Evolutionary conservation across 768 basidiomycete genomes (phyloP), one percentile per base, ranked within the genome.

Genomic region (Tricholoma terreum): DNA sequence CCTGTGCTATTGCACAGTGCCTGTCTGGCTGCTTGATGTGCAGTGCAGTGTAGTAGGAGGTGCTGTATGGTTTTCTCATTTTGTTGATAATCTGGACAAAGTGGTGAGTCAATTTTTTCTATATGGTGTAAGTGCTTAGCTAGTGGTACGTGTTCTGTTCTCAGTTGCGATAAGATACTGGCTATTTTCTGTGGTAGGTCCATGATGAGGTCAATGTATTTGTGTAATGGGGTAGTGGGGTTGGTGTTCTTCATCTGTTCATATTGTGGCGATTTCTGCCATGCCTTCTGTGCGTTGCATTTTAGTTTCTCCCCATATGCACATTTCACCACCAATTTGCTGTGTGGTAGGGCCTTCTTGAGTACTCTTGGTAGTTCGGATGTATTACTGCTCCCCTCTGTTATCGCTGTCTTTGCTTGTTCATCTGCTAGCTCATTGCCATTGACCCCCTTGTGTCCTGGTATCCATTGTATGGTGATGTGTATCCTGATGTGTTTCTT

Each of bases 61-160:
- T 36, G 35, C 14, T 36, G 35, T 15, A 36, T 12, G 3, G 35
- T 8, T 36, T 36, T 12, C 14, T 36, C 4, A 4, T 14, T 14
- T 15, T 36, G 35, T 36, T 36, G 35, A 14, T 12, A 36, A 10
- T 3, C 7, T 10, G 35, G 35, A 22, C 21, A 49, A 17, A 35
- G 24, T 3, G 70, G 66, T 3, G 63, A 60, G 21, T 72, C 68
- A 0, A 42, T 58, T 35, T 59, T 60, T 0, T 56, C 54, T 9
- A 77, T 69, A 1, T 57, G 42, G 50, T 70, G 59, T 0, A 77
- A 77, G 63, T 52, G n/a, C n/a, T n/a, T n/a, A n/a, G n/a, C n/a
- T n/a, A n/a, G n/a, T n/a, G n/a, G n/a, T n/a, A n/a, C n/a, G n/a
- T n/a, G n/a, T n/a, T n/a, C n/a, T n/a, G n/a, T n/a, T n/a, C n/a